Evolutionary conservation across 2,329 filamentous ascomycete species (phyloP).

Genomic region (Fusarium sp.): DNA sequence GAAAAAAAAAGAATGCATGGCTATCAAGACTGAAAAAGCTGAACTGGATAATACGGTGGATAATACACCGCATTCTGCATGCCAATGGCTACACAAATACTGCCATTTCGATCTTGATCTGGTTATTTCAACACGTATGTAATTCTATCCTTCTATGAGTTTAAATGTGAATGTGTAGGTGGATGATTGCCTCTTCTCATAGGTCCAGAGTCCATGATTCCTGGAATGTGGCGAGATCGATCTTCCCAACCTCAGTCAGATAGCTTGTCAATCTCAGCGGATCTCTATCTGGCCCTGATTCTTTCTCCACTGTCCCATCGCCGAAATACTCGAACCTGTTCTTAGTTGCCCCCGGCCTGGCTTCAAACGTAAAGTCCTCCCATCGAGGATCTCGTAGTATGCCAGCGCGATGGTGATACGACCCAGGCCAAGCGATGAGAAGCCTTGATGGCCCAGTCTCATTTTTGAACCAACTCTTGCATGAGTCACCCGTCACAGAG

Average conservation of each 20-base stretch:
- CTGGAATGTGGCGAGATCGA: not conserved
- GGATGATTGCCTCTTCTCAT: not conserved
- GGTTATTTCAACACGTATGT: not conserved
- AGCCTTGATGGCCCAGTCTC: not conserved
- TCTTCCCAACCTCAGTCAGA: not conserved
- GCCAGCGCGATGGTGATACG: conserved; percentile 1
- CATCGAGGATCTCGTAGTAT: not conserved
- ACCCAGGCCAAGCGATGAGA: conserved; percentile 3
- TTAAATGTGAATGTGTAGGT: not conserved
- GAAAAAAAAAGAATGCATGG: not conserved
- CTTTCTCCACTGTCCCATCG: not conserved
- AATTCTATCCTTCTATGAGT: not conserved
- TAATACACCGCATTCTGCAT: not conserved
- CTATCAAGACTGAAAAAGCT: not conserved
- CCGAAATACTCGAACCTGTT: conserved; percentile 8
- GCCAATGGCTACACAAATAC: not conserved
- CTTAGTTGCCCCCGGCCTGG: not conserved
- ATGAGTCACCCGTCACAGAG: conserved; percentile 3
- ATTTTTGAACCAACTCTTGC: conserved; percentile 14
- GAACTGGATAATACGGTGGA: not conserved
- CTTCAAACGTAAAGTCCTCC: conserved; percentile 9
- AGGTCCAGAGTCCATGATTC: not conserved
- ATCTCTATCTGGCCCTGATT: not conserved
- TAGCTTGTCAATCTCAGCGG: not conserved
- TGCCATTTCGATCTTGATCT: not conserved